Evolutionary conservation across 345 rosid species (phyloP), one percentile per base, ranked within the genome.

Genomic region (Lagerstroemia speciosa): DNA sequence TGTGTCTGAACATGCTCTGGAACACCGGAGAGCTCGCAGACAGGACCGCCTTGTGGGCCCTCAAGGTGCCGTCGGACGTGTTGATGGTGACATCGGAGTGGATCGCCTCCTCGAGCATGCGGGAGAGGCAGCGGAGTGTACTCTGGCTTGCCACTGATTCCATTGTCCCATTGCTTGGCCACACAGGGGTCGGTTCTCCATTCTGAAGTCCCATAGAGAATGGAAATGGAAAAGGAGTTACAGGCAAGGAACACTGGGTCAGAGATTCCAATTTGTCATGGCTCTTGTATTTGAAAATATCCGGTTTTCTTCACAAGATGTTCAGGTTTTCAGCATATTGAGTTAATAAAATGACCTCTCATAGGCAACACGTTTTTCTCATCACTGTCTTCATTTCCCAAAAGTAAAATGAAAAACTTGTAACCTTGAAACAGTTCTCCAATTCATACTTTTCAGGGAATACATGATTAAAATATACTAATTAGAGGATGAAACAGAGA

Each of bases 1-100:
- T 63, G 36, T 90, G 98, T 68, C 77, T 84, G 83, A 89, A 90
- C 96, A 93, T 93, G 83, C 96, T 89, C 78, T 79, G 83, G 74
- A 93, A 93, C 53, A 93, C 98, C 0, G 86, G 92, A 14, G 97
- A 93, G 83, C 96, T 87, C 19, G 98, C 89, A 0, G 96, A 80
- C 36, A 93, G 86, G 73, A 93, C 72, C 1, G 97, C 97, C 73
- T 85, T 89, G 83, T 93, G 98, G 66, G 98, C 97, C 33, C 76
- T 75, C 57, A 93, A 72, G 27, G 84, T 83, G 27, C 98, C 98
- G 6, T 83, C 94, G 62, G 92, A 73, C 45, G 96, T 85, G 77
- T 81, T 80, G 78, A 93, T 93, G 43, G 79, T 86, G 38, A 87
- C 90, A 63, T 93, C 98, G 0, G 96, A 74, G 69, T 83, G 87